phyloP scores from a whole-genome alignment of 345 rosid genomes.

The Corchorus olitorius region DNA sequence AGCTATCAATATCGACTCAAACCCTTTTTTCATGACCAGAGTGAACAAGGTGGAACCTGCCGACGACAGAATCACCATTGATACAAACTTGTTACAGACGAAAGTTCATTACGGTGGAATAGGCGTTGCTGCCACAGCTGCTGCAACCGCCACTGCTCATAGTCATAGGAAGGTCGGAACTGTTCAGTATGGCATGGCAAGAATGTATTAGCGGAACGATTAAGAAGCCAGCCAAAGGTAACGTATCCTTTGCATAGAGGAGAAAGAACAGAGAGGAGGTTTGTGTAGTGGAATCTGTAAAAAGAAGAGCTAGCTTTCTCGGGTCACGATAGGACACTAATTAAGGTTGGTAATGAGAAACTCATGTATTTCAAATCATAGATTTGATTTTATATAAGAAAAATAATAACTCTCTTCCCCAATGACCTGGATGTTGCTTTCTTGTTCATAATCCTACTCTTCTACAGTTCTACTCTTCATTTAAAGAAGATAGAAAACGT shows the following conservation, averaged over 20 bases:
- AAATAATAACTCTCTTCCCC: neutral
- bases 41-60: slow-evolving; percentile 53
- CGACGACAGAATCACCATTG: slow-evolving; percentile 56
- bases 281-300: slow-evolving; percentile 9
- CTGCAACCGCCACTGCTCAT: slow-evolving; percentile 48
- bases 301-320: slow-evolving; percentile 20
- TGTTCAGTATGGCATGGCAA: slow-evolving; percentile 68
- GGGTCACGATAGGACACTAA: slow-evolving; percentile 12
- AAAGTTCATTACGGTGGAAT: slow-evolving; percentile 63
- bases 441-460: neutral
- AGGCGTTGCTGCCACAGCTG: slow-evolving; percentile 44
- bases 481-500: too few species aligned
- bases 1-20: slow-evolving; percentile 73
- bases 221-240: neutral
- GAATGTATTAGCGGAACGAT: slow-evolving; percentile 54
- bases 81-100: slow-evolving; percentile 62
- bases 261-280: neutral
- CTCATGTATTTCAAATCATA: slow-evolving; percentile 16
- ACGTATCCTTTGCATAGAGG: neutral
- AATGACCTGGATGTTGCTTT: neutral
- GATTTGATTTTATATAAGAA: slow-evolving; percentile 9
- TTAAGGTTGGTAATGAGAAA: slow-evolving; percentile 18
- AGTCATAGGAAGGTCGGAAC: slow-evolving; percentile 76
- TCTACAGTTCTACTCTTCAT: too few species aligned
- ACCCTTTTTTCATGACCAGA: slow-evolving; percentile 79